Conservation (phyloP, 176 grass and related monocot genomes). For the Aegilops speltoides region DNA sequence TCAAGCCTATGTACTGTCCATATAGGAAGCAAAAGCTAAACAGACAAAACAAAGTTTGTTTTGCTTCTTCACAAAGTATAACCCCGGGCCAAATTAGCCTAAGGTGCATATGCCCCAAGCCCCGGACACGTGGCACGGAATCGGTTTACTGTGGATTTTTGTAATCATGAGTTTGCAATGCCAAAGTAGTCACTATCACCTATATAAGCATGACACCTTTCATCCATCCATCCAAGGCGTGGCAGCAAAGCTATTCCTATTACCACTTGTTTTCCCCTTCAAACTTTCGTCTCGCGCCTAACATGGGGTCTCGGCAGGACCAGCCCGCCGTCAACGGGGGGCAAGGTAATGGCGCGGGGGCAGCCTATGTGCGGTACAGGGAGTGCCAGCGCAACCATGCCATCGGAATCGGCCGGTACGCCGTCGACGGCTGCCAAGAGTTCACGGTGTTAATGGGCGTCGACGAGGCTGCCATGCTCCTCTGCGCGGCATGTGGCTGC, state of each 20-base stretch:
- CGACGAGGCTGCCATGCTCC: constrained; percentile 12
- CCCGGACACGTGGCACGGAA: not conserved
- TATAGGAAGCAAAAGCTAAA: not conserved
- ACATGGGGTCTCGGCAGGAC: constrained; percentile 51
- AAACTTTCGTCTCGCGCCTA: not conserved
- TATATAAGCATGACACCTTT: not conserved
- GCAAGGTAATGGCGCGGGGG: constrained; percentile 27
- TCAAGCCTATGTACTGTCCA: not conserved
- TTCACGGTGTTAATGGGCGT: constrained; percentile 56
- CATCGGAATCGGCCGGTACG: constrained; percentile 42
- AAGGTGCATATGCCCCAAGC: not conserved
- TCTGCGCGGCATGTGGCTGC: constrained; percentile 59
- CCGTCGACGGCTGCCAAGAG: constrained; percentile 56
- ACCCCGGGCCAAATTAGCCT: not conserved
- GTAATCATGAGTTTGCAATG: not conserved
- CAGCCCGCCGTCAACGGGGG: not conserved
- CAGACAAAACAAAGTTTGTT: not conserved
- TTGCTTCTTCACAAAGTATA: not conserved
- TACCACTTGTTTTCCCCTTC: not conserved
- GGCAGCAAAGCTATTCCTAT: not conserved
- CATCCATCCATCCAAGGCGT: constrained; percentile 3
- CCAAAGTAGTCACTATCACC: not conserved
- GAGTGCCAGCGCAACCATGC: constrained; percentile 70
- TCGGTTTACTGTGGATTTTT: not conserved
- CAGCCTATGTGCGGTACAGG: constrained; percentile 35